Percentiles rank a stretch among this genome's conserved stretches.
Conservation (phyloP, 208 protist species). For the Angomonas ambiguus region DNA sequence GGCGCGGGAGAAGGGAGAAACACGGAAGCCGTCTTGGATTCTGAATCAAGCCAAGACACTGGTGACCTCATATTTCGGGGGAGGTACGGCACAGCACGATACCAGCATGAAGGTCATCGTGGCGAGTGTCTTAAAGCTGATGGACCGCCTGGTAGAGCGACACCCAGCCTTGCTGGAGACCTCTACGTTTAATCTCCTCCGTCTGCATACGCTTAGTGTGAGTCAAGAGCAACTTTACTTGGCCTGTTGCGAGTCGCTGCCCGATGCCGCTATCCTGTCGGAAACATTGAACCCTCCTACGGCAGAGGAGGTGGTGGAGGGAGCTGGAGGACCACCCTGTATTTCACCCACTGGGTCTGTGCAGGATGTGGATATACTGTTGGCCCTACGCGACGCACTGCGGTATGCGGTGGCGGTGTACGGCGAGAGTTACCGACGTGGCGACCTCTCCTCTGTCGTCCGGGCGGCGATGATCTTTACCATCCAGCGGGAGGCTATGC, state of each 20-base stretch:
- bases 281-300: conserved; percentile 3
- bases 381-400: conserved; percentile 40
- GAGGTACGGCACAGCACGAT: conserved; percentile 12
- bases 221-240: conserved; percentile 29
- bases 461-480: conserved; percentile 12
- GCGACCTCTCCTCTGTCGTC: no score
- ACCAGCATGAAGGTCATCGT: conserved; percentile 24
- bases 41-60: conserved; percentile 9
- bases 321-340: conserved; percentile 6
- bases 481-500: no score
- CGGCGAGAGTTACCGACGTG: conserved; percentile 32
- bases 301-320: background rate
- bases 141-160: conserved; percentile 27
- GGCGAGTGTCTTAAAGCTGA: conserved; percentile 23
- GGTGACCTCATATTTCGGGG: conserved; percentile 10
- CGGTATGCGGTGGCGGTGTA: conserved; percentile 64
- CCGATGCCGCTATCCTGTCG: conserved; percentile 6
- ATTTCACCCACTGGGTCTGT: background rate
- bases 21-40: background rate
- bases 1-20: background rate
- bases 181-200: background rate
- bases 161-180: conserved; percentile 24
- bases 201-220: conserved; percentile 19
- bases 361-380: background rate
- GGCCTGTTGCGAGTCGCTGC: conserved; percentile 18